Evolutionary conservation across 352 stramenopile species (phyloP), one percentile per base, ranked within the genome.

Genomic region (Globisporangium spiculum): DNA sequence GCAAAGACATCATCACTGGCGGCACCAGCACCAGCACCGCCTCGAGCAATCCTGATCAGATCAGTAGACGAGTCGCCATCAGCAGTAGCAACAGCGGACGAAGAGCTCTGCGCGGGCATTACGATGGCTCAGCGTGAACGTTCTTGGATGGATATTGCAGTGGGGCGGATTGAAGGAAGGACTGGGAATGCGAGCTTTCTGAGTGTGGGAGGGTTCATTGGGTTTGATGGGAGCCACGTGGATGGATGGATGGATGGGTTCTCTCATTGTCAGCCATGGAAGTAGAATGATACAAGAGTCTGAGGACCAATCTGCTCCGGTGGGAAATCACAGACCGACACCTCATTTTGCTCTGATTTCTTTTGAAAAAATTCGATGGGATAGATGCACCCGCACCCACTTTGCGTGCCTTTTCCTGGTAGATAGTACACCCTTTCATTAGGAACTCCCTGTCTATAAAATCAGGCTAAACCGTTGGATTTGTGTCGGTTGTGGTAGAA

Each of bases 281-380:
- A 62, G 30, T n/a, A 54, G 16, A 18, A 12, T 24, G 38, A 27
- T 5, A 27, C 59, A 53, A 50, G 53, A 62, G 46, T 30, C 56
- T 54, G 8, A 34, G 32, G 20, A 44, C 36, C 4, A 46, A 46
- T 16, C 38, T 46, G 12, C 38, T 46, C 38, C 27, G 18, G 26
- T 50, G 22, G 16, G 38, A 27, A 46, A 46, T 44, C 24, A 44
- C 44, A 52, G 44, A 52, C 10, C 18, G 6, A 22, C 44, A 54
- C 3, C 18, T 10, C 55, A 60, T 26, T 14, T 41, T 22, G 30
- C 22, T 60, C 55, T 60, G 55, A 60, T 60, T 60, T 60, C 18
- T 60, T 44, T 52, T 52, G 18, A 10, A 52, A 4, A 52, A n/a
- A 24, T 24, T 50, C 41, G 41, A 50, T n/a, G 4, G 4, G 18